phyloP scores from a whole-genome alignment of 768 basidiomycete genomes.

The Mycena galopus region DNA sequence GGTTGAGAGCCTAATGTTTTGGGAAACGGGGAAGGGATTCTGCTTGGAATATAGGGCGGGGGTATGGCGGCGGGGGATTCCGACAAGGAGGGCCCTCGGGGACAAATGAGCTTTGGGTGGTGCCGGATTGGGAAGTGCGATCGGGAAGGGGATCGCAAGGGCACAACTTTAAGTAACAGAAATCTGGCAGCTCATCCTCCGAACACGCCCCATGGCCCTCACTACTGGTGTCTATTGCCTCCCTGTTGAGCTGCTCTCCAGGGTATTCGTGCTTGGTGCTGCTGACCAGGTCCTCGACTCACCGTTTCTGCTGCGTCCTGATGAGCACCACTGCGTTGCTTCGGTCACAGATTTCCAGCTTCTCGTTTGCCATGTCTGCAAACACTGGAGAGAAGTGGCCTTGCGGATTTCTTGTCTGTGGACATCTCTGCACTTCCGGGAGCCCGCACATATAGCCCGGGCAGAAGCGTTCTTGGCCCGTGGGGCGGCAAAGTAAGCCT shows the following conservation, averaged over 20 bases:
- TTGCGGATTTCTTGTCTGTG: constrained; percentile 65
- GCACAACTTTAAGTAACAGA: constrained; percentile 28
- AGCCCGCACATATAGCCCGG: constrained; percentile 62
- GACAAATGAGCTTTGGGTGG: neutral
- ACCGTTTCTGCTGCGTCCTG: constrained; percentile 65
- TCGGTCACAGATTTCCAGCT: constrained; percentile 63
- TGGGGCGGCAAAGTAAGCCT: constrained; percentile 37
- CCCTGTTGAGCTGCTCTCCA: constrained; percentile 70
- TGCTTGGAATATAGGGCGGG: constrained; percentile 16
- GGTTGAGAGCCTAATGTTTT: constrained; percentile 29
- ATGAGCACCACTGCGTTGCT: constrained; percentile 55
- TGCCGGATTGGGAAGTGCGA: constrained; percentile 23
- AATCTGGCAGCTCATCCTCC: constrained; percentile 2
- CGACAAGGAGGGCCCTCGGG: constrained; percentile 20
- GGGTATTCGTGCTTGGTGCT: constrained; percentile 69
- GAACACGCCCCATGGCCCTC: constrained; percentile 26
- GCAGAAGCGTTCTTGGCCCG: constrained; percentile 60
- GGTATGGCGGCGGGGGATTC: constrained; percentile 22
- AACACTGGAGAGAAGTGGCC: constrained; percentile 68
- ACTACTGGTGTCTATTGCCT: constrained; percentile 54
- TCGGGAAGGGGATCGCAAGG: constrained; percentile 10
- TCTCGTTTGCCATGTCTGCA: constrained; percentile 69
- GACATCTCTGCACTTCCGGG: constrained; percentile 67
- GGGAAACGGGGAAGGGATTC: constrained; percentile 14
- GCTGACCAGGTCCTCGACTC: constrained; percentile 58